A percentile compares a stretch with the other conserved stretches of the same genome.
These are phyloP conservation scores for Colletotrichum sp. DNA, from an alignment of 2,329 filamentous ascomycete genomes.

Conservation along the genomic window DNA sequence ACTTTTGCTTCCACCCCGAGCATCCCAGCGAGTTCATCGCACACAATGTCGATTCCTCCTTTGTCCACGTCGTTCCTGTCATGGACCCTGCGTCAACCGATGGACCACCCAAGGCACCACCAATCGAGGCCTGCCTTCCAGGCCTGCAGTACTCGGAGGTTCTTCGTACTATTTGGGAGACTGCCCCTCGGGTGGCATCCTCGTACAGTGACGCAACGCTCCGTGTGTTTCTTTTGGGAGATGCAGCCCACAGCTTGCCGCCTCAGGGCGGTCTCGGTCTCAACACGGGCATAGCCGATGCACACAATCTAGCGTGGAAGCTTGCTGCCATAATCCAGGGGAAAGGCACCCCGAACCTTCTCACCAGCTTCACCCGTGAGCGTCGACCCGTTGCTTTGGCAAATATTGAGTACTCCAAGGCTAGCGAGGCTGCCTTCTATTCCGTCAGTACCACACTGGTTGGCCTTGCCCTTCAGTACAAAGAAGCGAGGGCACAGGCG, in stretches of 20 bases:
- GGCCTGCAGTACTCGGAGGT: not conserved
- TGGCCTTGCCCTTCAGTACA: not conserved
- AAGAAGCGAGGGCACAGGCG: not conserved
- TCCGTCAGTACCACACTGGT: constrained; percentile 5
- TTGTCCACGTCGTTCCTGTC: constrained; percentile 6
- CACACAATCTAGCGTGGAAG: constrained; percentile 61
- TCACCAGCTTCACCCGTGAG: constrained; percentile 2
- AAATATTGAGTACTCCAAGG: constrained; percentile 14
- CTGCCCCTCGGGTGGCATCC: not conserved
- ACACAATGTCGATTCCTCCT: not conserved
- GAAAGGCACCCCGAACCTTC: not conserved
- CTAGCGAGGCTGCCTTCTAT: constrained; percentile 13
- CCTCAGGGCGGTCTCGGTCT: constrained; percentile 63
- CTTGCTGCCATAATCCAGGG: not conserved
- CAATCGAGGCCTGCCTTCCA: constrained; percentile 13
- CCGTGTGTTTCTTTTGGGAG: constrained; percentile 49
- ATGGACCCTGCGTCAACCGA: not conserved
- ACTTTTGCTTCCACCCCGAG: constrained; percentile 15
- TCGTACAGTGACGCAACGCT: constrained; percentile 28
- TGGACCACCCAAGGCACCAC: not conserved
- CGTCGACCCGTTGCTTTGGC: constrained; percentile 6
- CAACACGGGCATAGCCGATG: constrained; percentile 63
- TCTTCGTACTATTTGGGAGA: constrained; percentile 13
- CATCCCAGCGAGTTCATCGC: constrained; percentile 13
- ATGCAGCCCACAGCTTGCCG: constrained; percentile 62